Percentiles rank a stretch among this genome's conserved stretches.
These are phyloP conservation scores for Phytopythium cucurbitacearum DNA, from an alignment of 352 stramenopile genomes.

Conservation along the genomic window DNA sequence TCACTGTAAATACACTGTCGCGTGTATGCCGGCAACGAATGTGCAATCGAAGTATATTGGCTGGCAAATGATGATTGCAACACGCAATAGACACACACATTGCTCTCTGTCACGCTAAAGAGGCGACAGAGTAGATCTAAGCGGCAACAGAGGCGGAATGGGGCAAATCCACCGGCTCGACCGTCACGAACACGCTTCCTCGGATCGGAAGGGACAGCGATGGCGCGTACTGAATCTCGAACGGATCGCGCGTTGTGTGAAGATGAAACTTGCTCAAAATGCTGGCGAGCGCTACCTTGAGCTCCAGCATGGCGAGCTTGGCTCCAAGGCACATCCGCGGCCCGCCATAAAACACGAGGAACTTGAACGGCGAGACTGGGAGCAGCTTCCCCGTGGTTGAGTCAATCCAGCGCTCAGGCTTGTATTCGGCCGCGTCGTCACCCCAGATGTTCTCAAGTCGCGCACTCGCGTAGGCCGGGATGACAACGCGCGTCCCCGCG, in stretches of 20 bases:
- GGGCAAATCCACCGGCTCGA: constrained; percentile 11
- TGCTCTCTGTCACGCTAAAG: constrained; percentile 7
- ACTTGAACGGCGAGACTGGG: constrained; percentile 51
- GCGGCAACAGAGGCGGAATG: background rate
- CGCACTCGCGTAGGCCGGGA: constrained; percentile 49
- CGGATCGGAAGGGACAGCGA: constrained; percentile 42
- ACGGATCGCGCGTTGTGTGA: constrained; percentile 18
- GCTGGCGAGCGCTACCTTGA: constrained; percentile 44
- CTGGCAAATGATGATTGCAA: background rate
- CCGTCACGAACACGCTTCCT: constrained; percentile 18
- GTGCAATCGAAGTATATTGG: background rate
- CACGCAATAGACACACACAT: constrained; percentile 1
- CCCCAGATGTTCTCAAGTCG: constrained; percentile 55
- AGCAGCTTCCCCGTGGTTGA: constrained; percentile 20
- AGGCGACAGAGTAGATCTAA: constrained; percentile 9
- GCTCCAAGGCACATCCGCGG: constrained; percentile 55
- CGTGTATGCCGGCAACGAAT: background rate
- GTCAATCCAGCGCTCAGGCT: constrained; percentile 67
- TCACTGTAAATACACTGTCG: background rate
- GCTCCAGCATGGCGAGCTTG: constrained; percentile 52
- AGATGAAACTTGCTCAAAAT: constrained; percentile 22
- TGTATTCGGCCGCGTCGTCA: constrained; percentile 49
- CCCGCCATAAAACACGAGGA: constrained; percentile 58
- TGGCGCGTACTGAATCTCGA: constrained; percentile 29
- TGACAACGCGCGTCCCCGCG: constrained; percentile 39